Conservation (phyloP, 2,329 filamentous ascomycete genomes). For the Penicillium sp. region DNA sequence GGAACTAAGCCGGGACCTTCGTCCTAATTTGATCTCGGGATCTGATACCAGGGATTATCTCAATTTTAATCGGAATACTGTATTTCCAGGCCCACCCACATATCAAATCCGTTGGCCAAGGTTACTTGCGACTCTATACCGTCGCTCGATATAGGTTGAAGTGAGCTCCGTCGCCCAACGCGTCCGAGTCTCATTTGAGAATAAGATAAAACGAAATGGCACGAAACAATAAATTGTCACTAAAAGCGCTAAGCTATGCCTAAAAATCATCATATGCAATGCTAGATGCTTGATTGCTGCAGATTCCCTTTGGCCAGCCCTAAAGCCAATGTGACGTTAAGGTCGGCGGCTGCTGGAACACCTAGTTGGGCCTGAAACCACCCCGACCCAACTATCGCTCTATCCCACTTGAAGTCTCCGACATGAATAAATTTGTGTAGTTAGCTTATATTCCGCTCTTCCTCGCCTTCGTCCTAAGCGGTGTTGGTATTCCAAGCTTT, state of each 20-base stretch:
- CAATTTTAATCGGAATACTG: too few relatives aligned
- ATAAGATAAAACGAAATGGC: not conserved
- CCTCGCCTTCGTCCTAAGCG: not conserved
- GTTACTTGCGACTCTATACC: too few relatives aligned
- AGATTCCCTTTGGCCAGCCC: not conserved
- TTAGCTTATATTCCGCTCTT: not conserved
- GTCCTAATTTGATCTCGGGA: too few relatives aligned
- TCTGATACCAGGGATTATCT: too few relatives aligned
- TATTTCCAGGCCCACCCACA: too few relatives aligned
- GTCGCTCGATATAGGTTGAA: too few relatives aligned
- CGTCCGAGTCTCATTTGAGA: not conserved
- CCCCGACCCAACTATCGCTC: conserved; percentile 8
- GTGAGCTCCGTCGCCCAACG: too few relatives aligned
- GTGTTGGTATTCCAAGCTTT: too few relatives aligned
- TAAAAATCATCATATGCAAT: not conserved
- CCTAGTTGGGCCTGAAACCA: conserved; percentile 15
- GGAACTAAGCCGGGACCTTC: too few relatives aligned
- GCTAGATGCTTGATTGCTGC: not conserved
- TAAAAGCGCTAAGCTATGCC: not conserved
- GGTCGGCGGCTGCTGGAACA: conserved; percentile 25
- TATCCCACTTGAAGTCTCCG: conserved; percentile 9
- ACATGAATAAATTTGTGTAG: not conserved
- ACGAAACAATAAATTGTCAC: not conserved
- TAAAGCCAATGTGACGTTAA: conserved; percentile 23
- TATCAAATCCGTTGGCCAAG: too few relatives aligned